These are phyloP conservation scores for Aspergillus oerlinghausenensis DNA, from an alignment of 2,329 filamentous ascomycete genomes.

Conservation along the genomic window DNA sequence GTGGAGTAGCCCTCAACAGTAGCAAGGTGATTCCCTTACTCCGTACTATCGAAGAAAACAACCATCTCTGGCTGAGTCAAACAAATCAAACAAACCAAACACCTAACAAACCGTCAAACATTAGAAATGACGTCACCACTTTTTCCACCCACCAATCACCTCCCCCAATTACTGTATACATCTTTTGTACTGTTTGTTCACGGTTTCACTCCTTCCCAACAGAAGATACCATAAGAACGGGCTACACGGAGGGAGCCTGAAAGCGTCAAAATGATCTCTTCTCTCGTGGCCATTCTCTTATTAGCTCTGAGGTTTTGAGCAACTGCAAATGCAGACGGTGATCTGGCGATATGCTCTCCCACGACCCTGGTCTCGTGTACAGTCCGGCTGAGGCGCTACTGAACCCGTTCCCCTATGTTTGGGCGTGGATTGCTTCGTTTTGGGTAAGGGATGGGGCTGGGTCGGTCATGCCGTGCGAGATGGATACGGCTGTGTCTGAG, in stretches of 20 bases:
- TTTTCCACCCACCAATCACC: neutral
- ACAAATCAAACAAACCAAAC: neutral
- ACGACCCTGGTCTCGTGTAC: neutral
- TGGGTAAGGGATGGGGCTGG: neutral
- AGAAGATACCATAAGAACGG: neutral
- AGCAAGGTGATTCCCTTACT: too few species aligned
- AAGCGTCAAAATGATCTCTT: neutral
- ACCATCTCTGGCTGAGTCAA: neutral
- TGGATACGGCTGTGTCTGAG: neutral
- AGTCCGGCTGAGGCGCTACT: neutral
- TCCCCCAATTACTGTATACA: neutral
- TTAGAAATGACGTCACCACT: neutral
- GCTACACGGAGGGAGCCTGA: neutral
- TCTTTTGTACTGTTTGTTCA: neutral
- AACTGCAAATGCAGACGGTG: too few species aligned
- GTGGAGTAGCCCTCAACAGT: neutral
- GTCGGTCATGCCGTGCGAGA: neutral
- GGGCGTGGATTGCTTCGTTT: neutral
- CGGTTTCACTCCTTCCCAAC: neutral
- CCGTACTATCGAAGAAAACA: neutral
- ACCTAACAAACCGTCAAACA: neutral
- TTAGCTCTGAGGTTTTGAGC: neutral
- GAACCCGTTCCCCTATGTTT: neutral
- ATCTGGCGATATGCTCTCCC: neutral
- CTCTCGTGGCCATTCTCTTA: neutral